phyloP scores from a whole-genome alignment of 1,284 basidiomycete genomes.

The Irpex sp. region DNA sequence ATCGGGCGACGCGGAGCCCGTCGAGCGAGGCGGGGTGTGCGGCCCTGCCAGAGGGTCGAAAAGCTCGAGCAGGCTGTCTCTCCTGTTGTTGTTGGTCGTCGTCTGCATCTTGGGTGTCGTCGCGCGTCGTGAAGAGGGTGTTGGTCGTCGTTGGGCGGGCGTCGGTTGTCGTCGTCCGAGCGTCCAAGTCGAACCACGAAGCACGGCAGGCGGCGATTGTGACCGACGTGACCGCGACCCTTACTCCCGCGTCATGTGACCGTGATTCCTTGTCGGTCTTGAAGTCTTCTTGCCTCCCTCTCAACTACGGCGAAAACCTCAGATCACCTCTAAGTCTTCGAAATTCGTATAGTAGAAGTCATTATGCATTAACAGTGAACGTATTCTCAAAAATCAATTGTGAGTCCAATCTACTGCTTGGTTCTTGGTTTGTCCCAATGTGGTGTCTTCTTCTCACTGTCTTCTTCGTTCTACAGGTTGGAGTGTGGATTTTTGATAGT shows the following conservation, averaged over 20 bases:
- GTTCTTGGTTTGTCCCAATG: too few relatives aligned
- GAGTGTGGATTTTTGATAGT: too few relatives aligned
- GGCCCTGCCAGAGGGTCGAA: constrained; percentile 15
- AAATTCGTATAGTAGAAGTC: too few relatives aligned
- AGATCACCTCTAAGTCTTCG: too few relatives aligned
- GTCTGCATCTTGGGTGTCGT: background rate
- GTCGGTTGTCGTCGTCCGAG: background rate
- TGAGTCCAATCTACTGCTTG: too few relatives aligned
- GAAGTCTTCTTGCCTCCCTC: too few relatives aligned
- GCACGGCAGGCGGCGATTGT: background rate
- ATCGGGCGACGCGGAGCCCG: constrained; percentile 9
- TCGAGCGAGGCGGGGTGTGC: constrained; percentile 14
- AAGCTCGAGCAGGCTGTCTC: constrained; percentile 13
- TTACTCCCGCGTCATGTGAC: background rate
- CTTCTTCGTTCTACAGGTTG: too few relatives aligned
- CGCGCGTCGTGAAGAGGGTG: background rate
- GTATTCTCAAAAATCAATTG: too few relatives aligned
- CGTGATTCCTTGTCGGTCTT: background rate
- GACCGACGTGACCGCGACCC: background rate
- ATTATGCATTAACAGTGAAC: too few relatives aligned
- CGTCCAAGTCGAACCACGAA: background rate
- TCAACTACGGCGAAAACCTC: too few relatives aligned
- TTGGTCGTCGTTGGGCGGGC: background rate
- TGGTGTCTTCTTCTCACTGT: too few relatives aligned
- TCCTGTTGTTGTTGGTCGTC: background rate